These are phyloP conservation scores for Salix caprea DNA, from an alignment of 345 rosid genomes.

Conservation along the genomic window DNA sequence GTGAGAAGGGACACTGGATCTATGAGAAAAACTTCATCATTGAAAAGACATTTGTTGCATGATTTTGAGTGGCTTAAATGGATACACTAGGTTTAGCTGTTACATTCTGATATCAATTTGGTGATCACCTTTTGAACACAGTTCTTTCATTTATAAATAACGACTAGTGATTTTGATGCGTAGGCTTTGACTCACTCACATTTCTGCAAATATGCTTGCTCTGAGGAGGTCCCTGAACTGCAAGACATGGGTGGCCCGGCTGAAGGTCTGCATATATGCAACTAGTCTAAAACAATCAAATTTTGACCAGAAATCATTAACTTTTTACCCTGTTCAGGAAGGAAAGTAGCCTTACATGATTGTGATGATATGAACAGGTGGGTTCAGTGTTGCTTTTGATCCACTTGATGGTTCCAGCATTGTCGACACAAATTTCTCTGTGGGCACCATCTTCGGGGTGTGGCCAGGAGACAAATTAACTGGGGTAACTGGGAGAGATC, in stretches of 20 bases:
- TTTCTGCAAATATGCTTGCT: slow-evolving; percentile 92
- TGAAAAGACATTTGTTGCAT: background rate
- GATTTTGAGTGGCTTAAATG: background rate
- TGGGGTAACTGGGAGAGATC: slow-evolving; percentile 75
- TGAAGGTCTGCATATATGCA: slow-evolving; percentile 53
- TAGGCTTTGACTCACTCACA: slow-evolving; percentile 90
- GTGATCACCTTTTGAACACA: background rate
- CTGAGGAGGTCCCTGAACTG: slow-evolving; percentile 93
- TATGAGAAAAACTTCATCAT: background rate
- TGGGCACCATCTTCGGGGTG: slow-evolving; percentile 94
- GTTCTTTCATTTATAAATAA: background rate
- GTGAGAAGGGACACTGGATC: background rate
- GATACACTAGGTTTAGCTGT: background rate
- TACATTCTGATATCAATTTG: background rate
- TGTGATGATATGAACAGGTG: slow-evolving; percentile 39
- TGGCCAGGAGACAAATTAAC: slow-evolving; percentile 96
- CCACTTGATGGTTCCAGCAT: slow-evolving; percentile 84
- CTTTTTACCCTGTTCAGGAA: background rate
- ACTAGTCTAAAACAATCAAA: background rate
- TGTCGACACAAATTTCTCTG: slow-evolving; percentile 82
- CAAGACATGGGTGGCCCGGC: slow-evolving; percentile 97
- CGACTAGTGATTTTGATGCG: slow-evolving; percentile 3
- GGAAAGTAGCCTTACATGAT: slow-evolving; percentile 3
- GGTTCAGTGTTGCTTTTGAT: slow-evolving; percentile 91
- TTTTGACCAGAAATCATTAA: background rate